Conservation (phyloP, 1,139 yeast genomes). For the Groenewaldozyma auringiensis region DNA sequence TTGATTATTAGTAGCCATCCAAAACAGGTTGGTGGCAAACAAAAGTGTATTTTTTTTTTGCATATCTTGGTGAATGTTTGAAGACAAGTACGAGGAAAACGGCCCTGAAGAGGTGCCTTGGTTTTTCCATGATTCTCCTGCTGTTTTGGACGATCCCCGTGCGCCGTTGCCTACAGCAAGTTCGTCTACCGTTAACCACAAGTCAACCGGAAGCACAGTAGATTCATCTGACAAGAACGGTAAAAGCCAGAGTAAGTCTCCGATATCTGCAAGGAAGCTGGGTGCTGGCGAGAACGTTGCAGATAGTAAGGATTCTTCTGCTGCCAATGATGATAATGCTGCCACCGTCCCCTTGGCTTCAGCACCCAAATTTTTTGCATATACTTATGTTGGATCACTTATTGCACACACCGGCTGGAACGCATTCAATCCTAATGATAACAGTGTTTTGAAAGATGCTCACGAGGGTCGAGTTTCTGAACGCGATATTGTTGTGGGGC, state of each 20-base stretch:
- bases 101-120: conserved; percentile 22
- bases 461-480: conserved; percentile 8
- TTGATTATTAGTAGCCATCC: too few relatives aligned
- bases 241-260: background rate
- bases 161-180: conserved; percentile 28
- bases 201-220: background rate
- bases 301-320: conserved; percentile 1
- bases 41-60: too few relatives aligned
- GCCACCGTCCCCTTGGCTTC: background rate
- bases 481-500: conserved; percentile 30
- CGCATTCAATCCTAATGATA: conserved; percentile 34
- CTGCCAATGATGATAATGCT: conserved; percentile 3
- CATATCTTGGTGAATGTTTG: too few relatives aligned
- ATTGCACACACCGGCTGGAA: conserved; percentile 29
- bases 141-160: conserved; percentile 33
- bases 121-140: conserved; percentile 33
- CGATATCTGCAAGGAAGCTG: background rate
- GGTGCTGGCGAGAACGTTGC: background rate
- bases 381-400: conserved; percentile 23
- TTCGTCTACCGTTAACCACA: conserved; percentile 6
- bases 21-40: too few relatives aligned
- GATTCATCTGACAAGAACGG: background rate
- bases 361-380: conserved; percentile 13
- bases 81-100: conserved; percentile 2
- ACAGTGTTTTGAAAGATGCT: conserved; percentile 6